phyloP scores from a whole-genome alignment of 1,284 basidiomycete species.

The Phlebopus sp. region DNA sequence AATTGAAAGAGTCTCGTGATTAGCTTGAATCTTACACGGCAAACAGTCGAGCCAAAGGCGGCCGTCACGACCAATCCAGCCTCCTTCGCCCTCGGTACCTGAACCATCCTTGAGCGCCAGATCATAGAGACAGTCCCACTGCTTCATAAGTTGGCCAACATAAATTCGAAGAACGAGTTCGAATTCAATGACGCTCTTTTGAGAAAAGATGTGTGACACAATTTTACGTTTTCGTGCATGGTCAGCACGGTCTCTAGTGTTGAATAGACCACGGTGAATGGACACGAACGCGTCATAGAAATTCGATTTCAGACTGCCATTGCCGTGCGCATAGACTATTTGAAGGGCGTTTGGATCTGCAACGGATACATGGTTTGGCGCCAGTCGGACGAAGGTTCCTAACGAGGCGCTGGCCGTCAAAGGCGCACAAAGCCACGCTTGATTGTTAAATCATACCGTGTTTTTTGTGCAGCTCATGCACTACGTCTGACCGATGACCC shows the following conservation, averaged over 20 bases:
- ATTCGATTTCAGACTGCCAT: constrained; percentile 71
- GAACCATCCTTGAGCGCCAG: constrained; percentile 50
- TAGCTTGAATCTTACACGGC: constrained; percentile 50
- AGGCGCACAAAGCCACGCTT: background rate
- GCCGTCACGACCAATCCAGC: constrained; percentile 60
- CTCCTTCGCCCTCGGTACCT: constrained; percentile 62
- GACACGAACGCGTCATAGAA: constrained; percentile 83
- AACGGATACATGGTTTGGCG: constrained; percentile 84
- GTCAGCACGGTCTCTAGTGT: constrained; percentile 77
- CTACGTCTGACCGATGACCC: constrained; percentile 74
- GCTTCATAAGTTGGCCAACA: constrained; percentile 58
- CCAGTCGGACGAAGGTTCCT: constrained; percentile 83
- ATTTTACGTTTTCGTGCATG: constrained; percentile 91
- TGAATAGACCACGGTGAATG: constrained; percentile 78
- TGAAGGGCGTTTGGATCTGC: constrained; percentile 77
- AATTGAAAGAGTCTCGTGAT: background rate
- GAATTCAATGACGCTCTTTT: constrained; percentile 79
- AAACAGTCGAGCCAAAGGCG: constrained; percentile 73
- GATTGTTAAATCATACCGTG: constrained; percentile 50
- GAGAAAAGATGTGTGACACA: constrained; percentile 84
- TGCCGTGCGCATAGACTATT: constrained; percentile 77
- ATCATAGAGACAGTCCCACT: constrained; percentile 79
- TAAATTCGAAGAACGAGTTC: constrained; percentile 74
- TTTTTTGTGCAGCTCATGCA: constrained; percentile 76
- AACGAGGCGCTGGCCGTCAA: constrained; percentile 1